A percentile compares a stretch with the other conserved stretches of the same genome.
Evolutionary conservation across 345 rosid genomes (phyloP).

Genomic region (Garcia nutans): DNA sequence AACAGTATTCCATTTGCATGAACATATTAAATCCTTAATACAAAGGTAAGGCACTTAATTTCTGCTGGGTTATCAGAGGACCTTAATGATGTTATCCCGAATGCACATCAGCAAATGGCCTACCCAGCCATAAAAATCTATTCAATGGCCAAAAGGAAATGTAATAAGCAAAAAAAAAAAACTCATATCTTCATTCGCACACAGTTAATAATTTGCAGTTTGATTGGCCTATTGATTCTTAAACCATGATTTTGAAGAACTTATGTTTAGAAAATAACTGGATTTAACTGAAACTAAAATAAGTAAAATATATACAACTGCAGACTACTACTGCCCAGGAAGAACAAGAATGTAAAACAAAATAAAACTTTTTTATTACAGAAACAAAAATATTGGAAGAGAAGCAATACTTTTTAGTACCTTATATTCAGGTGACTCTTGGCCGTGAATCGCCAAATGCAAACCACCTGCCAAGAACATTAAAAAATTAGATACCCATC

Average conservation of each 20-base stretch:
- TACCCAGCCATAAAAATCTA: background rate
- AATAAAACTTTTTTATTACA: background rate
- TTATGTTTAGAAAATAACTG: background rate
- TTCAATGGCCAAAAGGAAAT: background rate
- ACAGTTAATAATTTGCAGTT: background rate
- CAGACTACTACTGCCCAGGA: background rate
- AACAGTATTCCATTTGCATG: background rate
- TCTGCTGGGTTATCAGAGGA: background rate
- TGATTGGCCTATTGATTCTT: background rate
- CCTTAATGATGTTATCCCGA: background rate
- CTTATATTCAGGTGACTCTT: conserved; percentile 26
- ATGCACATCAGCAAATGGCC: background rate
- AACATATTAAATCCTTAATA: no score
- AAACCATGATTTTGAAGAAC: background rate
- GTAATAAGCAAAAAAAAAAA: no score
- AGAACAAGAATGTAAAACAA: background rate
- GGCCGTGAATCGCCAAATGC: conserved; percentile 14
- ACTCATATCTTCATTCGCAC: background rate
- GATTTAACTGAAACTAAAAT: background rate
- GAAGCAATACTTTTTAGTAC: conserved; percentile 16
- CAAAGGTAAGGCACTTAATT: background rate
- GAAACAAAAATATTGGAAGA: background rate
- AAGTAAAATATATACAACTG: background rate
- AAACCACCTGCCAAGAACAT: conserved; percentile 37
- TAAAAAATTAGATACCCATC: background rate